Evolutionary conservation across 202 grass and related monocot species (phyloP).

Genomic region (Carex arenaria): DNA sequence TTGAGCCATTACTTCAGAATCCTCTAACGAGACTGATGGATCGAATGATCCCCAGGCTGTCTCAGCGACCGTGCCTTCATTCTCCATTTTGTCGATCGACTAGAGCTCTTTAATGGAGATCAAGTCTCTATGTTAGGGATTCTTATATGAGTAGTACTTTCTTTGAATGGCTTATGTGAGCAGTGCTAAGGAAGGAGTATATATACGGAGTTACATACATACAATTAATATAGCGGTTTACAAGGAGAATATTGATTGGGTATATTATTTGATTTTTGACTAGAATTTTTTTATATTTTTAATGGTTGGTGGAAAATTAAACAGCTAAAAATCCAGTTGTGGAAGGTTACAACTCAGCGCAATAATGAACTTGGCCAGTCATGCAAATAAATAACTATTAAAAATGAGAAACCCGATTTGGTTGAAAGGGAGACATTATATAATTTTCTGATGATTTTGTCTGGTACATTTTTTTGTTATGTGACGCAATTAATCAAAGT

Average conservation of each 20-base stretch:
- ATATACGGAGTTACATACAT: slow-evolving; percentile 23
- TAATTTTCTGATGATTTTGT: slow-evolving; percentile 20
- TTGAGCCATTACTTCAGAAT: slow-evolving; percentile 65
- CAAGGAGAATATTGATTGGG: slow-evolving; percentile 27
- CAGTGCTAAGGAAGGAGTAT: slow-evolving; percentile 47
- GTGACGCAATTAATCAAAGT: slow-evolving; percentile 27
- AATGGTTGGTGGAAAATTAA: slow-evolving; percentile 26
- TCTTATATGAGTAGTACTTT: slow-evolving; percentile 5
- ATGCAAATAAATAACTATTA: slow-evolving; percentile 28
- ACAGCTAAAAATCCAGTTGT: slow-evolving; percentile 44
- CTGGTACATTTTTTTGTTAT: slow-evolving; percentile 27
- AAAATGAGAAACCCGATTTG: slow-evolving; percentile 10
- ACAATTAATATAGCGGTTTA: slow-evolving; percentile 31
- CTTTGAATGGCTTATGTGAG: slow-evolving; percentile 36
- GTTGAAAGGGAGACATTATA: background rate
- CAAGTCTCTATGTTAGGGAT: slow-evolving; percentile 31
- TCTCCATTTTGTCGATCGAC: slow-evolving; percentile 31
- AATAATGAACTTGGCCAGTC: slow-evolving; percentile 32
- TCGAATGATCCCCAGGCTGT: slow-evolving; percentile 74
- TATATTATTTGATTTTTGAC: slow-evolving; percentile 27
- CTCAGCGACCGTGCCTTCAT: slow-evolving; percentile 31
- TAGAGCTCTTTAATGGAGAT: slow-evolving; percentile 23
- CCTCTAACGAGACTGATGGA: slow-evolving; percentile 46
- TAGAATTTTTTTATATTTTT: background rate
- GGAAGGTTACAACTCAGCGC: slow-evolving; percentile 40